Conservation (phyloP, 768 basidiomycete species). For the Suillus bovinus region DNA sequence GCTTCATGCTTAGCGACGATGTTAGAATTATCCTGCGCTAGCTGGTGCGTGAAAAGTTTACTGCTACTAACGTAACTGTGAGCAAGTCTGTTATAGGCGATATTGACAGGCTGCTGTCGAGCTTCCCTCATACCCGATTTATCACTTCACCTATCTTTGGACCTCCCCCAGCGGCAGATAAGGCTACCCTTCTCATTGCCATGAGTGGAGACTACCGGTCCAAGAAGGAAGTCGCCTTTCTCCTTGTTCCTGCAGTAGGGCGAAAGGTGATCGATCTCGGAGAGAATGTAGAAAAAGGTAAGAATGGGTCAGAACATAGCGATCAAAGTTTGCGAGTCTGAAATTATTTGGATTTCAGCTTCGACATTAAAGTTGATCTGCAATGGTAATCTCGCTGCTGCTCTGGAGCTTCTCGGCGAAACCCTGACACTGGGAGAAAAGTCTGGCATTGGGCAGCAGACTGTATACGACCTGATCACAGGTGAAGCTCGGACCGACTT, state of each 20-base stretch:
- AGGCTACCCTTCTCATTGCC: constrained; percentile 64
- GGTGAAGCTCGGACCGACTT: constrained; percentile 35
- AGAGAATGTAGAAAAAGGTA: constrained; percentile 82
- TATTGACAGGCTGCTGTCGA: constrained; percentile 66
- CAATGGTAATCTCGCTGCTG: constrained; percentile 76
- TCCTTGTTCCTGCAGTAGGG: constrained; percentile 79
- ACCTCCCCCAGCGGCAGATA: constrained; percentile 63
- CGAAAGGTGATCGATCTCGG: constrained; percentile 81
- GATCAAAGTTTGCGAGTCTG: neutral
- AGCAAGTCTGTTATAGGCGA: constrained; percentile 44
- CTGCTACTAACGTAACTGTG: neutral
- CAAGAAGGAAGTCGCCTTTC: constrained; percentile 77
- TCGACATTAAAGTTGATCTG: constrained; percentile 77
- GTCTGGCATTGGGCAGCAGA: constrained; percentile 69
- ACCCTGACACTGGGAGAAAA: constrained; percentile 85
- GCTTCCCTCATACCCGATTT: constrained; percentile 58
- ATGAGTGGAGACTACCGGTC: constrained; percentile 82
- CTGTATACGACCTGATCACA: constrained; percentile 57
- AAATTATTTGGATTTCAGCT: constrained; percentile 37
- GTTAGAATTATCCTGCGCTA: constrained; percentile 55
- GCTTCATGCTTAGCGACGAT: constrained; percentile 12
- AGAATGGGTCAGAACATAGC: neutral
- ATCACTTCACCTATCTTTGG: constrained; percentile 82
- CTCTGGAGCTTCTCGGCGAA: constrained; percentile 78
- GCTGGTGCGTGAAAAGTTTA: constrained; percentile 37